Evolutionary conservation across 495 filamentous ascomycete genomes (phyloP).

Genomic region (Hypoxylon crocopeplum): DNA sequence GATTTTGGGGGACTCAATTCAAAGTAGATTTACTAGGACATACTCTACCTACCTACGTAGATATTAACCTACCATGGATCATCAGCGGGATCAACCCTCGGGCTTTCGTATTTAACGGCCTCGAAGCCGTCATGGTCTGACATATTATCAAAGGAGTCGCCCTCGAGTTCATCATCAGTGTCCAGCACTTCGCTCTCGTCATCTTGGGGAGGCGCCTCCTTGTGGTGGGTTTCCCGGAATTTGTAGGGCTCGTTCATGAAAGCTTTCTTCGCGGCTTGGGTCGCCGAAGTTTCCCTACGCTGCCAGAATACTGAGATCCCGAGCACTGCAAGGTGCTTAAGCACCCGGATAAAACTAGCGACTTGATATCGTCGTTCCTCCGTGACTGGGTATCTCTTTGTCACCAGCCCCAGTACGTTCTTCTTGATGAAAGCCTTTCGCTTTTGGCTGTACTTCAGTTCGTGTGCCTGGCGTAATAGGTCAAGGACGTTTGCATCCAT

Average conservation of each 20-base stretch:
- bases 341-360: not conserved
- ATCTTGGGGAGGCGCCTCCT: too few species aligned
- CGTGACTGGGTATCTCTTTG: slow-evolving; percentile 4
- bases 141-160: not conserved
- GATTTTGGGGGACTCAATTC: too few species aligned
- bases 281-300: not conserved
- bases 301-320: slow-evolving; percentile 12
- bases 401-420: not conserved
- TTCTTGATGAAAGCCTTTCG: slow-evolving; percentile 1
- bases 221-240: not conserved
- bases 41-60: too few species aligned
- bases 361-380: slow-evolving; percentile 9
- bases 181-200: not conserved
- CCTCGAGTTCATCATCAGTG: not conserved
- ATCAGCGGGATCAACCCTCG: too few species aligned
- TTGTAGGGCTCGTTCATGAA: slow-evolving; percentile 1
- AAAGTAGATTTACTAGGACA: too few species aligned
- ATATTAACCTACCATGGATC: too few species aligned
- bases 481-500: not conserved
- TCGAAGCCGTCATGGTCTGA: slow-evolving; percentile 2
- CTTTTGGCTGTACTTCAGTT: not conserved
- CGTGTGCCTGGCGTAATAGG: slow-evolving; percentile 3
- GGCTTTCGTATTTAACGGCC: not conserved
- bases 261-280: not conserved
- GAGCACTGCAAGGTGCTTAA: slow-evolving; percentile 1